Evolutionary conservation across 331 rosid genomes (phyloP).

Genomic region (Spiraea crenata): DNA sequence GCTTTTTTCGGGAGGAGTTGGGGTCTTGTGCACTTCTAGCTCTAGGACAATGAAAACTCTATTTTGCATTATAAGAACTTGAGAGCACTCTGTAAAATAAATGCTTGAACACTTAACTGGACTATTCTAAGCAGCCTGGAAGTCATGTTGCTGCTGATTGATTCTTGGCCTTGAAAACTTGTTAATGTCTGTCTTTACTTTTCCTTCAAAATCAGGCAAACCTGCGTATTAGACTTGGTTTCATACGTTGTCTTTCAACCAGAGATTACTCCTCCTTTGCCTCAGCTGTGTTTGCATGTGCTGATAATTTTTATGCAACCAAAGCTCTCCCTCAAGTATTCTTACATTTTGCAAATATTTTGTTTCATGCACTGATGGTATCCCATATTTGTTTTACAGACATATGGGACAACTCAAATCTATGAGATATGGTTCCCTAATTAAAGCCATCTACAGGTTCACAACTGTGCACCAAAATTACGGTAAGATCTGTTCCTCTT

Average conservation of each 20-base stretch:
- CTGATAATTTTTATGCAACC: not conserved
- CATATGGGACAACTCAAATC: constrained; percentile 67
- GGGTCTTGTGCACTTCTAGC: too few relatives aligned
- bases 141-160: not conserved
- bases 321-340: not conserved
- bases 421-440: constrained; percentile 61
- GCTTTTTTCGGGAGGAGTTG: too few relatives aligned
- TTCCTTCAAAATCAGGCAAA: not conserved
- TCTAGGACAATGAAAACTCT: too few relatives aligned
- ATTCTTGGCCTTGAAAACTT: not conserved
- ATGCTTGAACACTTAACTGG: too few relatives aligned
- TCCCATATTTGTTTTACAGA: constrained; percentile 32
- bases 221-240: not conserved
- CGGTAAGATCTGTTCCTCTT: constrained; percentile 43
- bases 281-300: not conserved
- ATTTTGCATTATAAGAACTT: too few relatives aligned
- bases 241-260: not conserved
- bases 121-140: not conserved
- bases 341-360: not conserved
- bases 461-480: constrained; percentile 65
- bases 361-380: constrained; percentile 10
- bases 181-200: too few relatives aligned
- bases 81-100: too few relatives aligned
- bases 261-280: not conserved
- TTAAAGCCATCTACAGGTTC: constrained; percentile 59